These are phyloP conservation scores for Cicer yamashitae DNA, from an alignment of 306 rosid genomes.

Conservation along the genomic window DNA sequence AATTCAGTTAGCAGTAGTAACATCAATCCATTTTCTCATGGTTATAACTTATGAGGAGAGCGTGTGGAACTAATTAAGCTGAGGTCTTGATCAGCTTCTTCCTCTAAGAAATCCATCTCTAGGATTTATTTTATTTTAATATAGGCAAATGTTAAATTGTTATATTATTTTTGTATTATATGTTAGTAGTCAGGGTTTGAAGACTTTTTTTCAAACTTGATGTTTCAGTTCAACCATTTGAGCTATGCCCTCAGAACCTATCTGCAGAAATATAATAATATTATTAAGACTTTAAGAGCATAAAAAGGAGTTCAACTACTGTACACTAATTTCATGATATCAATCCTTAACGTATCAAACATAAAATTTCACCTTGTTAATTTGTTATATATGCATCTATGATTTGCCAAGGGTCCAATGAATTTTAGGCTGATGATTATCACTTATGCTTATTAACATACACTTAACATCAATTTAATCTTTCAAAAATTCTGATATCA, in stretches of 20 bases:
- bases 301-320: constrained; percentile 21
- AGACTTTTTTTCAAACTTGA: not conserved
- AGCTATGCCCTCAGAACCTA: not conserved
- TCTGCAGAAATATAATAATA: not conserved
- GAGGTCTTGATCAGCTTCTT: constrained; percentile 59
- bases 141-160: no score
- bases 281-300: not conserved
- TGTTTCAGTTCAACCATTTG: not conserved
- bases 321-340: constrained; percentile 1
- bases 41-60: constrained; percentile 15
- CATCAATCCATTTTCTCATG: constrained; percentile 60
- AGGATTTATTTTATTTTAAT: no score
- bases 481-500: constrained; percentile 10
- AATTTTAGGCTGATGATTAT: not conserved
- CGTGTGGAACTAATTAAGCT: constrained; percentile 41
- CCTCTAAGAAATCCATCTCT: not conserved
- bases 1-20: constrained; percentile 48
- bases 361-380: constrained; percentile 6
- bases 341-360: not conserved
- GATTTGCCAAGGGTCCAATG: constrained; percentile 33
- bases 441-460: constrained; percentile 14
- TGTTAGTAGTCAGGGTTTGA: not conserved
- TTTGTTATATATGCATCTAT: constrained; percentile 29
- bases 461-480: constrained; percentile 31
- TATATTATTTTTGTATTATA: not conserved